Evolutionary conservation across 306 rosid species (phyloP), one percentile per base, ranked within the genome.

Genomic region (Dalbergia cultrata): DNA sequence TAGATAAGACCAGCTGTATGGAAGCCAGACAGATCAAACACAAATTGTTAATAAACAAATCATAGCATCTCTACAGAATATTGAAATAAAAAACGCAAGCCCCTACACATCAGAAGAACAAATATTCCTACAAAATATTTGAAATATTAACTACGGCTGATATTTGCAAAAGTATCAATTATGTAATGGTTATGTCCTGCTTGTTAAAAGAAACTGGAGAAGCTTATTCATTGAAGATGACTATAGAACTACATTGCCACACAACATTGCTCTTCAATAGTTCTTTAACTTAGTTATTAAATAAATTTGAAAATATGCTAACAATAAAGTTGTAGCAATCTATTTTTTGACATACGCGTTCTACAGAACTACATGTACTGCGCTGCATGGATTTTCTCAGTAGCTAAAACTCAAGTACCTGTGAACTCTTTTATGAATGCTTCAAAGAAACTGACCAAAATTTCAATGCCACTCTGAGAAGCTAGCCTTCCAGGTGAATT

Each of bases 381-480:
- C n/a, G 44, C 52, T 57, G 35, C 22, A 76, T 9, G 13, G 9
- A 64, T n/a, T 31, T 18, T 39, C 59, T 8, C 13, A 59, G 47
- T 43, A 39, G 66, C 53, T 5, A 43, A 54, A 67, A 13, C 45
- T 26, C 9, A 60, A 5, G 60, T 6, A 17, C 60, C 17, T 3
- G 7, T 56, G 16, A 18, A 57, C 26, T 35, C 22, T 34, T 33
- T 7, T 3, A n/a, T 50, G 22, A 47, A 80, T 56, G 44, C 33
- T 64, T 63, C 59, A 75, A 44, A 10, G 33, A 49, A 33, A 37
- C 60, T 54, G 9, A 53, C 47, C 6, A 22, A 70, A 44, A 80
- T 66, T 34, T 70, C 17, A 31, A 11, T 49, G 77, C 33, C 33
- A 18, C 52, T 61, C 72, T 60, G 41, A 52, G 75, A 75, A 80